Evolutionary conservation across 1,284 basidiomycete genomes (phyloP).

Genomic region (Blastosporella zonata): DNA sequence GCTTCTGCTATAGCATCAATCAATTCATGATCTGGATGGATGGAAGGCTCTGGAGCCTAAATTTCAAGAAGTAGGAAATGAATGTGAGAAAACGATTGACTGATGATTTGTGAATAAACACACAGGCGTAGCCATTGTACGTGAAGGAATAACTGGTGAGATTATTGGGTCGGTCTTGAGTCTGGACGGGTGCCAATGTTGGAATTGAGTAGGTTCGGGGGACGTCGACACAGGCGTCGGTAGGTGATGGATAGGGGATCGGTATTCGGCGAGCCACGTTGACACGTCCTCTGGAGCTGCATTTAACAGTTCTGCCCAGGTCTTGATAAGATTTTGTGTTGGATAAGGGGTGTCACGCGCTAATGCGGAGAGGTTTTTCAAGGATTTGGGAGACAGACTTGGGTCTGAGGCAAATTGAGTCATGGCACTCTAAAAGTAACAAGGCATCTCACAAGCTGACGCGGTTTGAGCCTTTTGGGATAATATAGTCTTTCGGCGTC

Average conservation of each 20-base stretch:
- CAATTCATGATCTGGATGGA: slow-evolving; percentile 9
- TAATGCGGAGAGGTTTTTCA: slow-evolving; percentile 27
- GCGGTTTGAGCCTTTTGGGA: not conserved
- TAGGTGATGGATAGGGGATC: slow-evolving; percentile 19
- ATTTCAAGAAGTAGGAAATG: not conserved
- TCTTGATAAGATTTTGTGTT: slow-evolving; percentile 24
- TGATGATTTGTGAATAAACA: not conserved
- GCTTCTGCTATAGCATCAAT: slow-evolving; percentile 17
- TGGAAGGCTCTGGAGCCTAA: slow-evolving; percentile 3
- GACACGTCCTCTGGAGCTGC: slow-evolving; percentile 25
- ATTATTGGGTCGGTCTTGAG: slow-evolving; percentile 15
- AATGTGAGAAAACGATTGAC: not conserved
- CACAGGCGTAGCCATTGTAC: slow-evolving; percentile 1
- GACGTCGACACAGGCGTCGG: slow-evolving; percentile 31
- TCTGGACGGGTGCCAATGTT: slow-evolving; percentile 4
- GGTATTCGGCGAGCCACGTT: slow-evolving; percentile 23
- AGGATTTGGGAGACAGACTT: slow-evolving; percentile 21
- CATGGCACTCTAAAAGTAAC: not conserved
- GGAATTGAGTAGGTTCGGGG: slow-evolving; percentile 24
- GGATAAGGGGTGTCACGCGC: slow-evolving; percentile 24
- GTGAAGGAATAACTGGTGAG: slow-evolving; percentile 17
- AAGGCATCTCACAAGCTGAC: slow-evolving; percentile 7
- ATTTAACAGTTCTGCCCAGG: slow-evolving; percentile 33
- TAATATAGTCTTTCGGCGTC: slow-evolving; percentile 3
- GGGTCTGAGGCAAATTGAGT: slow-evolving; percentile 16